Evolutionary conservation across 257 asterid genomes (phyloP).

Genomic region (Anisodus acutangulus): DNA sequence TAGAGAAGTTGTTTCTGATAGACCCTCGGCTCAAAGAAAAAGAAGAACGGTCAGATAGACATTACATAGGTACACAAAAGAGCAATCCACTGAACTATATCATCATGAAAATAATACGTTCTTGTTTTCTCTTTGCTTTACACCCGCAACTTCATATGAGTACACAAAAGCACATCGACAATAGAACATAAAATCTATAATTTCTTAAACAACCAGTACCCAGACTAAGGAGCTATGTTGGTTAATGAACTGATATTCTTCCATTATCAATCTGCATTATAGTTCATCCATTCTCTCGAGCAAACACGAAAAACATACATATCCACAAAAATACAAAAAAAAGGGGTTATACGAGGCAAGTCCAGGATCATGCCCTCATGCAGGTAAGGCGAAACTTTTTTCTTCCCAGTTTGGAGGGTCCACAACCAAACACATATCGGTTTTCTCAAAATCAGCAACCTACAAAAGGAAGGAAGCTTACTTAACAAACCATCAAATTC

Average conservation of each 20-base stretch:
- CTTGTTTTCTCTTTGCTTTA: background rate
- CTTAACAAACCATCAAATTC: background rate
- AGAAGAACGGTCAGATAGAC: background rate
- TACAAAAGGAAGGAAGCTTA: constrained; percentile 35
- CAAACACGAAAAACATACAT: background rate
- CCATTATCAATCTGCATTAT: background rate
- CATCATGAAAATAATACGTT: background rate
- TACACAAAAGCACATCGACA: background rate
- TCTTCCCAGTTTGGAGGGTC: constrained; percentile 88
- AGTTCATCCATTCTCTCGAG: background rate
- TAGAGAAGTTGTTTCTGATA: no score
- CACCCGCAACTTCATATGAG: background rate
- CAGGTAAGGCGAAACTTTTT: constrained; percentile 83
- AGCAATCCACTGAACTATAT: background rate
- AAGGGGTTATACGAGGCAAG: background rate
- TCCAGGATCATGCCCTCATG: constrained; percentile 43
- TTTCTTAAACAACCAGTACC: background rate
- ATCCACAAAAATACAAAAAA: background rate
- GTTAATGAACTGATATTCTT: background rate
- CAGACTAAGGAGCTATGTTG: background rate
- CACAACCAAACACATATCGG: constrained; percentile 83
- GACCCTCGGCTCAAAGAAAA: no score
- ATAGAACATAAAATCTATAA: background rate
- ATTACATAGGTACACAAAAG: background rate
- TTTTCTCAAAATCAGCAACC: constrained; percentile 92